Base-by-base conservation (phyloP, 345 rosid species). In the Hibiscus mutabilis region DNA sequence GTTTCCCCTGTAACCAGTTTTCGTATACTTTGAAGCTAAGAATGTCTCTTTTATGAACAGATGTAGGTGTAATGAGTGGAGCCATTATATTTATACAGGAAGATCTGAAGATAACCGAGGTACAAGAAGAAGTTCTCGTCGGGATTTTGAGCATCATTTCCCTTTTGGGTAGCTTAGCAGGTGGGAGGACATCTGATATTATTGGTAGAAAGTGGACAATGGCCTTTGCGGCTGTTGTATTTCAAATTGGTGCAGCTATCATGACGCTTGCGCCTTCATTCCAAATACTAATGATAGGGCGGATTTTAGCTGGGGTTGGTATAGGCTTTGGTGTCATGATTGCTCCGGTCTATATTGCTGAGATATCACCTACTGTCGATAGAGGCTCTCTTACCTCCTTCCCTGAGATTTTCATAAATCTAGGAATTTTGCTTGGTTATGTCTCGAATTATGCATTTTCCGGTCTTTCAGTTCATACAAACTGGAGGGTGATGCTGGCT, bases 21-120 rank as follows among this genome's bases (percentile, higher is more conserved):
- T 47, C 2, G 37, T 6, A 3, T 9, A 46, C 37, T 47, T 47
- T 25, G 42, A 56, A 56, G 5, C 59, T 68, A 31, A 52, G 16
- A 47, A 6, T 72, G 0, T 18, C 5, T 25, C 70, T 21, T 77
- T 4, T 18, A 44, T 82, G 29, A 74, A 77, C 92, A 93, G 97
- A 93, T 85, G 91, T 93, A 2, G 98, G 97, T 58, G 96, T 93
- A 24, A 93, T 93, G 97, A 93, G 98, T 71, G 97, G 98, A 77
- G 98, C 98, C 62, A 86, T 93, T 75, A 79, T 89, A 76, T 93
- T 89, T 79, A 93, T 93, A 72, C 88, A 91, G 63, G 83, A 93
- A 81, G 97, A 93, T 76, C 83, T 93, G 33, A 91, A 88, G 14
- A 89, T 91, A 49, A 88, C 86, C 2, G 90, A 88, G 83, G 92